These are phyloP conservation scores for Mycena venus DNA, from an alignment of 768 basidiomycete species.

Conservation along the genomic window DNA sequence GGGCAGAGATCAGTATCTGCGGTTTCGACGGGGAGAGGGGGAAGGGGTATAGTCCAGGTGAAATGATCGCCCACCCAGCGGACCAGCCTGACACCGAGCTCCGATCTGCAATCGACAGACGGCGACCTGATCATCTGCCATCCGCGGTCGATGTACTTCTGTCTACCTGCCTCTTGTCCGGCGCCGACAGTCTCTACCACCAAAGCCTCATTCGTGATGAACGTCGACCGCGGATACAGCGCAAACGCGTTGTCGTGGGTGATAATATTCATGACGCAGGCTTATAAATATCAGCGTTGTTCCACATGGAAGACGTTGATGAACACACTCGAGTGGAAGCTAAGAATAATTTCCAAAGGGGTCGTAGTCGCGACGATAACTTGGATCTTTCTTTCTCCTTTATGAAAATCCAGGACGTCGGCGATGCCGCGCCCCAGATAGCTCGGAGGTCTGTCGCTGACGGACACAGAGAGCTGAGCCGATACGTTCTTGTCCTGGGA, in stretches of 20 bases:
- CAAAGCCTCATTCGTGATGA: conserved; percentile 44
- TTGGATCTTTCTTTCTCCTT: conserved; percentile 50
- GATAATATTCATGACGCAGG: conserved; percentile 61
- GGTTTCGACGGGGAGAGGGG: neutral
- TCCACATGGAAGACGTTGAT: neutral
- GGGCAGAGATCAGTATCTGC: conserved; percentile 7
- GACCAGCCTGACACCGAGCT: neutral
- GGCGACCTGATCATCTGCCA: conserved; percentile 42
- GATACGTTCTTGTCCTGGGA: neutral
- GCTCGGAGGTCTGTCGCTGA: neutral
- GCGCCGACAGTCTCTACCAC: conserved; percentile 1
- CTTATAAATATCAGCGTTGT: conserved; percentile 35
- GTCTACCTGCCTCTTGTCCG: conserved; percentile 26
- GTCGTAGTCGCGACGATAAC: conserved; percentile 50
- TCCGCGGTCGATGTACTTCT: conserved; percentile 54
- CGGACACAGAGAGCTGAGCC: conserved; percentile 2
- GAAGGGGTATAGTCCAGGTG: conserved; percentile 16
- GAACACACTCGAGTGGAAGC: conserved; percentile 62
- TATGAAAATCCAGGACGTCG: conserved; percentile 50
- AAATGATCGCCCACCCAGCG: conserved; percentile 22
- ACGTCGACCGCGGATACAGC: conserved; percentile 57
- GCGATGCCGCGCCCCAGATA: conserved; percentile 44
- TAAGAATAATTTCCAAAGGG: conserved; percentile 54
- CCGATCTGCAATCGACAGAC: neutral
- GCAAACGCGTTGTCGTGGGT: conserved; percentile 55